phyloP scores from a whole-genome alignment of 331 rosid genomes.

The Pyracantha coccinea region DNA sequence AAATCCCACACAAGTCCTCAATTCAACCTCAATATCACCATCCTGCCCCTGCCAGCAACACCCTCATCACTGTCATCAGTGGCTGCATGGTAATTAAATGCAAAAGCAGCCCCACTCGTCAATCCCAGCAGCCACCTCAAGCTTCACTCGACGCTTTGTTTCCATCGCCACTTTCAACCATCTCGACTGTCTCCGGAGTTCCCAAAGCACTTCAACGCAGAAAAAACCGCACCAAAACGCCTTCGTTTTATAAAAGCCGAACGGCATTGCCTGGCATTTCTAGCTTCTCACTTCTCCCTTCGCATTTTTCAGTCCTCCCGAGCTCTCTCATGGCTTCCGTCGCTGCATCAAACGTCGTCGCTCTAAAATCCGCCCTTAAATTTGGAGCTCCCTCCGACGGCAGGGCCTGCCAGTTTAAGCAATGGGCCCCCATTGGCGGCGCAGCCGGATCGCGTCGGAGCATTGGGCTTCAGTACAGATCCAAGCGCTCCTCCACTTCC shows the following conservation, averaged over 20 bases:
- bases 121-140: neutral
- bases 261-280: slow-evolving; percentile 12
- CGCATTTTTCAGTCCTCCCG: slow-evolving; percentile 17
- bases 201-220: slow-evolving; percentile 29
- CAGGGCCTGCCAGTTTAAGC: slow-evolving; percentile 29
- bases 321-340: slow-evolving; percentile 59
- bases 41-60: neutral
- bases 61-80: neutral
- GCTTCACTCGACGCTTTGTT: slow-evolving; percentile 19
- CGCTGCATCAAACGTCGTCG: slow-evolving; percentile 47
- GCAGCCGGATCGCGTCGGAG: slow-evolving; percentile 16
- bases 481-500: slow-evolving; percentile 33
- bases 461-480: slow-evolving; percentile 33
- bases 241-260: slow-evolving; percentile 1
- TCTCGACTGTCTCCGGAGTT: slow-evolving; percentile 33
- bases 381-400: slow-evolving; percentile 17
- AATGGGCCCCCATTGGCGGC: slow-evolving; percentile 36
- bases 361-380: slow-evolving; percentile 30
- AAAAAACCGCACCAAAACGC: neutral
- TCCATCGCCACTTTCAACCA: slow-evolving; percentile 30
- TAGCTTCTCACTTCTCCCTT: slow-evolving; percentile 11
- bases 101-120: neutral
- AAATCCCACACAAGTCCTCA: too few relatives aligned
- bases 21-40: neutral
- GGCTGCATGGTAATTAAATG: slow-evolving; percentile 18